Evolutionary conservation across 495 filamentous ascomycete species (phyloP).

Genomic region (Trichoderma orchidacearum): DNA sequence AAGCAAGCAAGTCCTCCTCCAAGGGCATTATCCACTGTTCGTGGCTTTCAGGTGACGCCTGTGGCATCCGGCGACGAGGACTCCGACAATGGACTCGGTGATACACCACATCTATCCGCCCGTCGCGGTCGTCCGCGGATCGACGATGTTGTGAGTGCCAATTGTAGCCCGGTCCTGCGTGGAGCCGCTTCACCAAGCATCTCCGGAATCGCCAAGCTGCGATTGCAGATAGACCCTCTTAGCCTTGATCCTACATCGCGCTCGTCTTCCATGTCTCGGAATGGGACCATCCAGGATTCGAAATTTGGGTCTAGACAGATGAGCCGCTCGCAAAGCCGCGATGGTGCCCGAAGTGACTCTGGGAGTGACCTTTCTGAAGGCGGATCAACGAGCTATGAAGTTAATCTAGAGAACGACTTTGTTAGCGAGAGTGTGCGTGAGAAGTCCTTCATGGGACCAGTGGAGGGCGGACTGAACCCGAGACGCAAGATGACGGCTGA

Average conservation of each 20-base stretch:
- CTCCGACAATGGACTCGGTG: conserved; percentile 43
- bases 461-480: conserved; percentile 27
- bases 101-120: conserved; percentile 6
- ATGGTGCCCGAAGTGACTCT: conserved; percentile 13
- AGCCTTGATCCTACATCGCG: conserved; percentile 33
- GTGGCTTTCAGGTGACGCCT: conserved; percentile 63
- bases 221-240: conserved; percentile 54
- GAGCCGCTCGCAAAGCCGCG: conserved; percentile 16
- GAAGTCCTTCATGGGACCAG: conserved; percentile 10
- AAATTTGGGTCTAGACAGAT: conserved; percentile 8
- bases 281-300: conserved; percentile 20
- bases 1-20: conserved; percentile 16
- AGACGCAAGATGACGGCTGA: conserved; percentile 75
- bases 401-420: conserved; percentile 80
- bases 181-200: conserved; percentile 39
- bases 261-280: conserved; percentile 25
- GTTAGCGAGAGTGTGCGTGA: conserved; percentile 54
- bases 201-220: conserved; percentile 65
- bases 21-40: conserved; percentile 57
- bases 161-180: conserved; percentile 47
- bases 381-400: conserved; percentile 60
- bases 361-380: conserved; percentile 24
- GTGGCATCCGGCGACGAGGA: conserved; percentile 74
- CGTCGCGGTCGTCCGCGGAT: conserved; percentile 14
- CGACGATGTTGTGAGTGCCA: conserved; percentile 41